Percentiles rank a stretch among this genome's conserved stretches.
Conservation (phyloP, 345 rosid genomes). For the Eucalyptus marginata region DNA sequence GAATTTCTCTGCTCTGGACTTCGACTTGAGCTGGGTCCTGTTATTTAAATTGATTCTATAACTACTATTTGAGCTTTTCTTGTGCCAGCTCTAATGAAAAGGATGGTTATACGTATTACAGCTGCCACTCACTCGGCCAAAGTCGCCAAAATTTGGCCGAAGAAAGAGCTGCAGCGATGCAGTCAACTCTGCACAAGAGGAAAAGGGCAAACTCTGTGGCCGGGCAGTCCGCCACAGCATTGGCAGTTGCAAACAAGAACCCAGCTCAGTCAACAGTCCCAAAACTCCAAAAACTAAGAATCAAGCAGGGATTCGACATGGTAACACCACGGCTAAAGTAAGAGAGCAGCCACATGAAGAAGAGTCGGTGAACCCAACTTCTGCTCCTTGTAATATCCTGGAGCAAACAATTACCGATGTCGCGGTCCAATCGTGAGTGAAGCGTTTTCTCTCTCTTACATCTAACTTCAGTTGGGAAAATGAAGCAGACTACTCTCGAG, state of each 20-base stretch:
- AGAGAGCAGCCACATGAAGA: conserved; percentile 21
- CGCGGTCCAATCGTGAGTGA: conserved; percentile 24
- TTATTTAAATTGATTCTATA: neutral
- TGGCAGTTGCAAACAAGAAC: conserved; percentile 29
- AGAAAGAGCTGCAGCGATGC: conserved; percentile 92
- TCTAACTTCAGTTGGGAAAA: neutral
- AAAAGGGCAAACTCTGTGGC: conserved; percentile 42
- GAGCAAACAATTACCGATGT: conserved; percentile 20
- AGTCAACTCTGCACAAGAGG: conserved; percentile 21
- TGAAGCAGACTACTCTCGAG: neutral
- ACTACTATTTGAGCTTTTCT: neutral
- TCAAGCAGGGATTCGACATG: conserved; percentile 3
- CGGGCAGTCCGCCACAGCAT: conserved; percentile 57
- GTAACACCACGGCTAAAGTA: conserved; percentile 33
- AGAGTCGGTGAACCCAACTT: conserved; percentile 16
- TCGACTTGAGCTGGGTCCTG: neutral
- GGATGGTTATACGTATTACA: conserved; percentile 8
- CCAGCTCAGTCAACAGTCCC: neutral
- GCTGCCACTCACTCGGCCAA: conserved; percentile 83
- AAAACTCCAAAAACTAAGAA: conserved; percentile 13
- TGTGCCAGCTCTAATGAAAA: neutral
- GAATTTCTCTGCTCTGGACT: neutral
- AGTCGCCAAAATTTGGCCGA: conserved; percentile 54
- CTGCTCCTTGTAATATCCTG: conserved; percentile 19
- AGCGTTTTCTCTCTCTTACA: neutral